Base-by-base conservation (phyloP, 345 rosid genomes). In the Pugionium cornutum region DNA sequence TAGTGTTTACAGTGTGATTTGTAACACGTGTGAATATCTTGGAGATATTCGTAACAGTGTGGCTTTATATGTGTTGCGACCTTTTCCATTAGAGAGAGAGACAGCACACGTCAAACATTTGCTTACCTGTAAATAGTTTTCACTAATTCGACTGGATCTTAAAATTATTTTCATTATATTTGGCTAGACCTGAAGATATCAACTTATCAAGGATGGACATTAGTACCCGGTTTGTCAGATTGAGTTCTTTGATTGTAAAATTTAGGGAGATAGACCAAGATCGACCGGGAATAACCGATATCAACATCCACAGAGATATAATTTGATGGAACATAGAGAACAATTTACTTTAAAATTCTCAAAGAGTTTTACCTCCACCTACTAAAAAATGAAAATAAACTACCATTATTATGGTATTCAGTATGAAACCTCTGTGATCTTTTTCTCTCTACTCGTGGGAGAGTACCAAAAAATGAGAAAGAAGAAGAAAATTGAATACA, bases 81-180 rank as follows among this genome's bases (percentile, higher is more conserved):
- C n/a, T n/a, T n/a, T n/a, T n/a, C n/a, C n/a, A n/a, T 18, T 0
- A 18, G 18, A 18, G 0, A 29, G 4, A 61, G 9, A 45, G 56
- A 62, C 48, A 37, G 69, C 54, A 46, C 63, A 70, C 33, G 75
- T 70, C 68, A 53, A 70, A 7, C 11, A 43, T 43, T 29, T 34
- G 32, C 18, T 11, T 53, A 36, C 56, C 37, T 53, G 36, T 28
- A 69, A 69, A 62, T 62, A 56, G 5, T 70, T 36, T 45, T 36
- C 54, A 37, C 68, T 45, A 37, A 4, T 35, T 45, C 11, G 4
- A 62, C 2, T 47, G 65, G 6, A 69, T 69, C 47, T 31, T 6
- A 39, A 9, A 37, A 0, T 30, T 36, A 54, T 36, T 25, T 54
- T 36, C 1, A 6, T 41, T 41, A 3, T 5, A 0, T 1, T 51